These are phyloP conservation scores for Monoraphidium neglectum DNA, from an alignment of 139 green algal species.

Conservation along the genomic window DNA sequence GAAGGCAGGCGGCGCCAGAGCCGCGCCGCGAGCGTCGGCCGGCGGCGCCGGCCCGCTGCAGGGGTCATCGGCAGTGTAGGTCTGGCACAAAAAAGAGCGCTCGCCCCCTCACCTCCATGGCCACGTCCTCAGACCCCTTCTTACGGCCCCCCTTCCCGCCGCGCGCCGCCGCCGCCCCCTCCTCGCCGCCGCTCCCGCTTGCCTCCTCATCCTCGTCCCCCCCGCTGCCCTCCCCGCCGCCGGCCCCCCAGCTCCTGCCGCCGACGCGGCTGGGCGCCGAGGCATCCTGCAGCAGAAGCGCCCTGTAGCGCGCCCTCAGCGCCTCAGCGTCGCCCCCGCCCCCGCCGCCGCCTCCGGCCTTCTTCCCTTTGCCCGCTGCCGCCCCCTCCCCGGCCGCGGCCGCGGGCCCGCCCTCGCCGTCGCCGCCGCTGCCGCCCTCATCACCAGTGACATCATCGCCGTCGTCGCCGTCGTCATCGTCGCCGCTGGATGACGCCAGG, in stretches of 20 bases:
- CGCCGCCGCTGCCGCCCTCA: neutral
- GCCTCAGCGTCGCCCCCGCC: neutral
- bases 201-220: neutral
- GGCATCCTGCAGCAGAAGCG: slow-evolving; percentile 44
- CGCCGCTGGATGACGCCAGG: slow-evolving; percentile 52
- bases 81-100: too few species aligned
- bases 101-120: slow-evolving; percentile 83
- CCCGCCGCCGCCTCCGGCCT: slow-evolving; percentile 2
- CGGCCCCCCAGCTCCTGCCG: slow-evolving; percentile 60
- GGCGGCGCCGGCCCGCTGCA: too few species aligned
- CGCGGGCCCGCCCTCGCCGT: neutral
- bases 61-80: too few species aligned
- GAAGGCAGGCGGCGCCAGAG: too few species aligned
- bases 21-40: too few species aligned
- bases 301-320: slow-evolving; percentile 35
- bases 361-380: slow-evolving; percentile 1
- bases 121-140: slow-evolving; percentile 39
- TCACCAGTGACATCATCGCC: neutral
- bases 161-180: neutral
- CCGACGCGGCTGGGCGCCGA: slow-evolving; percentile 34
- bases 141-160: neutral
- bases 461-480: slow-evolving; percentile 30
- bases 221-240: slow-evolving; percentile 12
- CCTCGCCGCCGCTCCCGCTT: slow-evolving; percentile 16
- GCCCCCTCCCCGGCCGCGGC: neutral